phyloP scores from a whole-genome alignment of 2,329 filamentous ascomycete genomes.

The Cadophora gregata region DNA sequence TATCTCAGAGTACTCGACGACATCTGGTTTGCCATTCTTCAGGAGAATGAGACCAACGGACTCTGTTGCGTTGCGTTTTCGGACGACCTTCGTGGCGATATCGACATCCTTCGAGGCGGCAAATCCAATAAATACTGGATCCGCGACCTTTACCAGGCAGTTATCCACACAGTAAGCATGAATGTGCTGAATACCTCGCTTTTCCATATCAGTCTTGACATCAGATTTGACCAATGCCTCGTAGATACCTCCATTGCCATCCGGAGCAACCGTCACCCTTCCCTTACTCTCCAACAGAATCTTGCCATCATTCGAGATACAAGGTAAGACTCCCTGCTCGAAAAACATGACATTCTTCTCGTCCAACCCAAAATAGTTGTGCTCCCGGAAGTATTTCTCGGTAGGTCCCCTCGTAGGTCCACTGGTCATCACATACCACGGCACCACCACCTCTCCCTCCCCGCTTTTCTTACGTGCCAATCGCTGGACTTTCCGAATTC shows the following conservation, averaged over 20 bases:
- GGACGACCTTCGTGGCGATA: slow-evolving; percentile 98
- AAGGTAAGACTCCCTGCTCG: slow-evolving; percentile 95
- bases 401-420: slow-evolving; percentile 91
- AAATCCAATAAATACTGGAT: slow-evolving; percentile 95
- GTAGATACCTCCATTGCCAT: slow-evolving; percentile 97
- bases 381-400: slow-evolving; percentile 88
- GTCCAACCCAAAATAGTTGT: slow-evolving; percentile 89
- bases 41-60: slow-evolving; percentile 92
- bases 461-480: slow-evolving; percentile 74
- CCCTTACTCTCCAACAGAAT: slow-evolving; percentile 91
- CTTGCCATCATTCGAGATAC: slow-evolving; percentile 97
- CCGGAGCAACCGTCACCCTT: slow-evolving; percentile 91
- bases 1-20: slow-evolving; percentile 99
- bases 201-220: slow-evolving; percentile 85
- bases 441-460: slow-evolving; percentile 69
- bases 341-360: slow-evolving; percentile 90
- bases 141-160: slow-evolving; percentile 98
- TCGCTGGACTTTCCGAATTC: slow-evolving; percentile 84
- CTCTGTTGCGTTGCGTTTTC: slow-evolving; percentile 96
- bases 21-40: slow-evolving; percentile 95
- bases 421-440: slow-evolving; percentile 99
- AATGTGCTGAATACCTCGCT: slow-evolving; percentile 90
- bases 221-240: slow-evolving; percentile 82
- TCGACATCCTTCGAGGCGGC: slow-evolving; percentile 86
- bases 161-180: slow-evolving; percentile 99